Evolutionary conservation across 345 rosid genomes (phyloP), one percentile per base, ranked within the genome.

Genomic region (Camelina laxa): DNA sequence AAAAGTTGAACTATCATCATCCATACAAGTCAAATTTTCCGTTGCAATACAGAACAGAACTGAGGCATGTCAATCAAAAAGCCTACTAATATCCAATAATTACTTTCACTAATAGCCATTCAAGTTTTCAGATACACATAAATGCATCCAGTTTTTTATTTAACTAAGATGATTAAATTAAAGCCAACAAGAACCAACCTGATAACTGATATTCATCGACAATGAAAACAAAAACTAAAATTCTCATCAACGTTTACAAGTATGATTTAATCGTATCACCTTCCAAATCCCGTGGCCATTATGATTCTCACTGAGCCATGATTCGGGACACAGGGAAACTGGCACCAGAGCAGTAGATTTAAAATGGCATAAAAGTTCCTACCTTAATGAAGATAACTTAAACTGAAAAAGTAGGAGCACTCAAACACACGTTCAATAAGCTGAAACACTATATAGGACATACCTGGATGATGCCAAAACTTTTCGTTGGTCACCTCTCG

Each of bases 401-500:
- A 42, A 65, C 24, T 47, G 75, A 64, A 77, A 76, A 60, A 19
- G 13, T 33, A 61, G 65, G 58, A 63, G 57, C 73, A 78, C 73
- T 59, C 77, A 60, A 51, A 41, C 77, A 70, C 55, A 38, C 3
- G 67, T 66, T 65, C 42, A 36, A 55, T 42, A 45, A 50, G 62
- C 49, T 49, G 63, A 78, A 57, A 58, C 14, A 60, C 16, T 31
- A 72, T 30, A 67, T 16, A 19, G 47, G 60, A 74, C 78, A 68
- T 79, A 79, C 82, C 82, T 62, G 82, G 82, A 74, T 74, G 91
- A 80, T 86, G 91, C 99, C 99, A 96, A 78, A 92, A 87, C 78
- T 90, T 96, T 78, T 91, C 90, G 74, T 83, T 91, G 42, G 98
- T 96, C 83, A 92, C 97, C 82, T 96, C 99, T 71, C 99, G 82